Percentiles rank a stretch among this genome's conserved stretches.
Conservation (phyloP, 1,139 yeast genomes). For the Arxiozyma slooffiae region DNA sequence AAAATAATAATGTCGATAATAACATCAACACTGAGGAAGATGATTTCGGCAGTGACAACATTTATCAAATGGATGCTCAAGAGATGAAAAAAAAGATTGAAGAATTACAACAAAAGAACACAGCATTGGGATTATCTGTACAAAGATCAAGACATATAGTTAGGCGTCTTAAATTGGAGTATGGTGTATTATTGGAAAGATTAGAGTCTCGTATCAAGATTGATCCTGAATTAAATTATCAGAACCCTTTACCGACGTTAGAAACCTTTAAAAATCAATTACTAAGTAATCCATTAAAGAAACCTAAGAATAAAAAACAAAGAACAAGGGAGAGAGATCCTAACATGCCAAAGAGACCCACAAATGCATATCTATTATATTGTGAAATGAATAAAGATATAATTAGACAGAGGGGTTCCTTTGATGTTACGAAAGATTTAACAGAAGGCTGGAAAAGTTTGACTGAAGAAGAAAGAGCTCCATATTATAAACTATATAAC, state of each 20-base stretch:
- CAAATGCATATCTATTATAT: constrained; percentile 78
- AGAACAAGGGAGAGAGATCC: constrained; percentile 51
- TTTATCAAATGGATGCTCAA: not conserved
- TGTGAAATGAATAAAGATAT: constrained; percentile 80
- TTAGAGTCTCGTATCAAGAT: constrained; percentile 48
- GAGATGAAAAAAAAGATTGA: constrained; percentile 63
- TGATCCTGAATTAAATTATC: constrained; percentile 26
- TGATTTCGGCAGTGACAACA: not conserved
- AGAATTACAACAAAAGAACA: constrained; percentile 74
- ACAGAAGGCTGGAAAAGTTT: constrained; percentile 82
- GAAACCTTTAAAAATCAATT: constrained; percentile 25
- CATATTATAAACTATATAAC: constrained; percentile 67
- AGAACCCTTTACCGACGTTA: constrained; percentile 26
- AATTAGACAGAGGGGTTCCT: constrained; percentile 47
- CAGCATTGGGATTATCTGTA: constrained; percentile 65
- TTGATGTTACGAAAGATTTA: constrained; percentile 64
- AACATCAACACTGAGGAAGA: not conserved
- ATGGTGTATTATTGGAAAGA: constrained; percentile 68
- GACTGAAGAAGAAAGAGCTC: constrained; percentile 59
- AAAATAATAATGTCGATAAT: no score
- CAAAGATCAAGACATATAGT: constrained; percentile 70
- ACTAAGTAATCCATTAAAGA: constrained; percentile 22
- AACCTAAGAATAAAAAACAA: constrained; percentile 13
- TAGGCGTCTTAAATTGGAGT: constrained; percentile 72
- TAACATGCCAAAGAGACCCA: constrained; percentile 76